Conservation (phyloP, 78 protist genomes). For the Creolimax fragrantissima region DNA sequence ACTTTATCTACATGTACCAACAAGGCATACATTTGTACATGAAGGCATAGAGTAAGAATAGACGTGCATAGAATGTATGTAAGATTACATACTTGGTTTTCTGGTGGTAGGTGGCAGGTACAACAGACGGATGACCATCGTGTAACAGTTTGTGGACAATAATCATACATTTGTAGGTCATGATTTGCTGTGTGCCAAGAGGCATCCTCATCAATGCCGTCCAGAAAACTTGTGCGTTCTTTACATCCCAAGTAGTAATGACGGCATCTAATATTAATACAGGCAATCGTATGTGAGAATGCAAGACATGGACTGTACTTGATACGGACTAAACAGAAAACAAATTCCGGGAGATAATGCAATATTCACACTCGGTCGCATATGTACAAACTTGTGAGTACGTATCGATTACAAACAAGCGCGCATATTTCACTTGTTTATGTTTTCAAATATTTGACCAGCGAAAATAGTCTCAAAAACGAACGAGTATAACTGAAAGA, state of each 20-base stretch:
- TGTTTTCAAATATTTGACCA: neutral
- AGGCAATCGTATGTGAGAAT: neutral
- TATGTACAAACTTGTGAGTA: neutral
- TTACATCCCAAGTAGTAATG: neutral
- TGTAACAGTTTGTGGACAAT: slow-evolving; percentile 20
- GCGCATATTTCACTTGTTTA: neutral
- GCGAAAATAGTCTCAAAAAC: neutral
- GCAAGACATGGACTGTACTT: neutral
- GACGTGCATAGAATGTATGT: too few relatives aligned
- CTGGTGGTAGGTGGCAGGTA: neutral
- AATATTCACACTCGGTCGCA: neutral
- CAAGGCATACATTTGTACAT: too few relatives aligned
- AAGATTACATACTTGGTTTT: neutral
- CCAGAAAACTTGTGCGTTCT: slow-evolving; percentile 15
- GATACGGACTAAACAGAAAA: neutral
- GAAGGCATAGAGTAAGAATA: too few relatives aligned
- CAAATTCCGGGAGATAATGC: neutral
- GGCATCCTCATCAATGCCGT: neutral
- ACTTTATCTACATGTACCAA: too few relatives aligned
- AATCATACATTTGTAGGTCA: slow-evolving; percentile 20
- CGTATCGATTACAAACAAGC: neutral
- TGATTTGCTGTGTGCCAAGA: neutral
- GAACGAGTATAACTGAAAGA: neutral
- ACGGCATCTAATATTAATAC: neutral
- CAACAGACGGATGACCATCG: slow-evolving; percentile 21